Conservation (phyloP, 106 monocot genomes). For the Chionographis japonica region DNA sequence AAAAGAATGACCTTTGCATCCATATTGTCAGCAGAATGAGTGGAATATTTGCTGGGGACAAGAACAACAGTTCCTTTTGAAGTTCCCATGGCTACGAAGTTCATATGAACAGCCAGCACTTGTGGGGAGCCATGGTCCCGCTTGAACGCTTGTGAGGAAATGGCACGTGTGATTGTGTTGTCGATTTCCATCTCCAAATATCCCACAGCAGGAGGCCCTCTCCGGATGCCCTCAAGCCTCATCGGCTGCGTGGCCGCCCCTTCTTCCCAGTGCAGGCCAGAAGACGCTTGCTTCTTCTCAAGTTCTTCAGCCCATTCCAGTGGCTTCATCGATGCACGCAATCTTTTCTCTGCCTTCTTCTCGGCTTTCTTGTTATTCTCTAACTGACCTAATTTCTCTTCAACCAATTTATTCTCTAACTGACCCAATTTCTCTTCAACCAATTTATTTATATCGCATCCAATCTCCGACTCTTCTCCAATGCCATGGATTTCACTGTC, state of each 20-base stretch:
- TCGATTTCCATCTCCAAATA: slow-evolving; percentile 91
- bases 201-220: slow-evolving; percentile 88
- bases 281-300: slow-evolving; percentile 89
- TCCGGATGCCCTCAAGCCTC: slow-evolving; percentile 83
- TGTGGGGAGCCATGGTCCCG: slow-evolving; percentile 71
- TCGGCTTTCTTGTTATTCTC: slow-evolving; percentile 35
- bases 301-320: slow-evolving; percentile 84
- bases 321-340: slow-evolving; percentile 62
- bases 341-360: slow-evolving; percentile 61
- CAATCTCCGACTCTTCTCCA: slow-evolving; percentile 21
- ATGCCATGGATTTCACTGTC: slow-evolving; percentile 15
- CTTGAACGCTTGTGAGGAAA: slow-evolving; percentile 67
- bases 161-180: slow-evolving; percentile 64
- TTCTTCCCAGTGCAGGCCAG: slow-evolving; percentile 83
- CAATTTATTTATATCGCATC: slow-evolving; percentile 19
- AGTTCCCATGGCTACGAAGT: slow-evolving; percentile 76
- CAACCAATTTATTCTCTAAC: slow-evolving; percentile 24
- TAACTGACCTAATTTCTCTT: slow-evolving; percentile 25
- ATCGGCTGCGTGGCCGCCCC: slow-evolving; percentile 91
- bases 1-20: slow-evolving; percentile 64
- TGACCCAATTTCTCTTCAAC: slow-evolving; percentile 31
- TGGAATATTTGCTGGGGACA: slow-evolving; percentile 75
- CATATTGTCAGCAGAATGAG: slow-evolving; percentile 62
- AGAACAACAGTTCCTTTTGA: slow-evolving; percentile 71
- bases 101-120: slow-evolving; percentile 71